Base-by-base conservation (phyloP, 1,139 yeast species). In the Saccharomyces hybrid region DNA sequence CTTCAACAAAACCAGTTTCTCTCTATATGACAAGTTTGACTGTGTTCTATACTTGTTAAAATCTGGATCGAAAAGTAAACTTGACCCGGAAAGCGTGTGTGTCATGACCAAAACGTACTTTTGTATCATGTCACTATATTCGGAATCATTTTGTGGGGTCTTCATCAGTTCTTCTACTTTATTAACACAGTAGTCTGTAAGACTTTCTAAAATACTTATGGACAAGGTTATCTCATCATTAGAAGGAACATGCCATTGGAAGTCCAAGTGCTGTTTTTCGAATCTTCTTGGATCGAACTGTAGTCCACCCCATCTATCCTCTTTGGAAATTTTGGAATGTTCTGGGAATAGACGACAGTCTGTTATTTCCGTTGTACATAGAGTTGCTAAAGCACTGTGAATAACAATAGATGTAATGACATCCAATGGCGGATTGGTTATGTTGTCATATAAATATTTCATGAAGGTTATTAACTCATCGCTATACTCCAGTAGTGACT, bases 171-270 rank as follows among this genome's bases (percentile, higher is more conserved):
- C 57, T 61, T 74, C 77, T 31, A 84, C 70, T 41, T 75, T 75
- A 0, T 69, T 66, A 47, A 83, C 69, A 7, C 81, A 70, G 48
- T 69, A 73, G 0, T 75, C 63, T 0, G 82, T 76, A 53, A 85
- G 79, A 3, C 67, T 71, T 34, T 78, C 80, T 62, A 85, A 86
- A 29, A 82, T 70, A 8, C 80, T 77, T 9, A 83, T 77, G 0
- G 96, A 91, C 64, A 81, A 80, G 1, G 73, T 73, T 0, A 89
- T 74, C 54, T 85, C 91, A 2, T 66, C 72, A 2, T 71, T 71
- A 0, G 74, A 64, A 0, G 98, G 97, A 0, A 78, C 68, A 64
- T 84, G 89, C 99, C 99, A 93, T 1, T 77, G 73, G 61, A 89
- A 83, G 0, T 75, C 65, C 42, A 84, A 68, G 52, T 80, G 77